Base-by-base conservation (phyloP, 495 filamentous ascomycete genomes). In the Aspergillus affinis region DNA sequence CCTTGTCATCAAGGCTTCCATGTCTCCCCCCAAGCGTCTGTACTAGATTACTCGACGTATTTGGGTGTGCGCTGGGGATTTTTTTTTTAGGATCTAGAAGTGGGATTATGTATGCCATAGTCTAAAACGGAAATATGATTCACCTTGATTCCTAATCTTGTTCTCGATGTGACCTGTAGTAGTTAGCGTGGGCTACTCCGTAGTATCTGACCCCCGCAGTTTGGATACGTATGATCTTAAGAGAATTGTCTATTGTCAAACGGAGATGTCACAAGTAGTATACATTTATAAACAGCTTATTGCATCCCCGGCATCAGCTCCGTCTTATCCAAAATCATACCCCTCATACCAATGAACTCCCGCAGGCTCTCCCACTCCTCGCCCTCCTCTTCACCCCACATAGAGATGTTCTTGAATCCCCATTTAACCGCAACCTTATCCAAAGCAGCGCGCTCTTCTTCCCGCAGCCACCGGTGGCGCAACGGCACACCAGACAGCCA, bases 1-100 rank as follows among this genome's bases (percentile, higher is more conserved):
- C 82, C 86, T 98, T 84, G 97, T 94, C 68, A 92, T 98, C 84
- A 98, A 98, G 89, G 94, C 95, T 78, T 89, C 91, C 78, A 98
- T 98, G 95, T 93, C 89, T 74, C 93, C 93, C 61, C 95, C 94
- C 58, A 93, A 92, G 85, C 90, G 94, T 70, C 75, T 97, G 62
- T 98, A 97, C 85, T 97, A 96, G 79, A 78, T 72, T 63, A 67
- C 73, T 58, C 65, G 61, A 67, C 64, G 66, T 72, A 73, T 66
- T 49, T 47, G 27, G 13, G 65, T 61, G 46, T 65, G 65, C 67
- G 71, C 69, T 65, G 68, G 66, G 54, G 62, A 46, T 19, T 6
- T 46, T 59, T 56, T 68, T 62, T 66, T 57, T 62, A 62, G 59
- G 64, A 68, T 47, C 60, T 63, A 56, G 66, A 52, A 60, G 63